A percentile compares a stretch with the other conserved stretches of the same genome.
Conservation (phyloP, 371 early-diverging fungal genomes). For the Mucor sp. region DNA sequence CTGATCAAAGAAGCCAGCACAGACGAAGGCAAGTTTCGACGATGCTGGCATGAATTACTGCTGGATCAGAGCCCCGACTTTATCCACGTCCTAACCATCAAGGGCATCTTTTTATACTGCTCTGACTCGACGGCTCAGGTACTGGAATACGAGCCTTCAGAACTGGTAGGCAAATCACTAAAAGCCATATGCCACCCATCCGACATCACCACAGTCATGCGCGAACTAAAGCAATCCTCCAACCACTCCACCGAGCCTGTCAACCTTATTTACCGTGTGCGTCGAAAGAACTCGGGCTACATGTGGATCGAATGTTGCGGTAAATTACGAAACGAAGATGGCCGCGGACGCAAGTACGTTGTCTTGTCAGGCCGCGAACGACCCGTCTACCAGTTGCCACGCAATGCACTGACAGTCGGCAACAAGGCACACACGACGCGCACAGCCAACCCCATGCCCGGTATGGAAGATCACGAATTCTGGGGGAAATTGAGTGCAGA, state of each 20-base stretch:
- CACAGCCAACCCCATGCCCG: slow-evolving; percentile 9
- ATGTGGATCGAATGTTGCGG: slow-evolving; percentile 67
- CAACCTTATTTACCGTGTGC: slow-evolving; percentile 60
- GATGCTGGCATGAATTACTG: slow-evolving; percentile 39
- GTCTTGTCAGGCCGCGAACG: slow-evolving; percentile 59
- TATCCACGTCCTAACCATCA: slow-evolving; percentile 63
- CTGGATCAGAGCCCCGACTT: slow-evolving; percentile 54
- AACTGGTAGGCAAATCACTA: slow-evolving; percentile 58
- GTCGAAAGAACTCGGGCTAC: slow-evolving; percentile 55
- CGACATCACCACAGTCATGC: slow-evolving; percentile 62
- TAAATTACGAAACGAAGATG: slow-evolving; percentile 53
- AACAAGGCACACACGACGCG: slow-evolving; percentile 14
- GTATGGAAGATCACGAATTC: slow-evolving; percentile 47
- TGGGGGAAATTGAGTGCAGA: slow-evolving; percentile 68
- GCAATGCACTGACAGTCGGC: slow-evolving; percentile 17
- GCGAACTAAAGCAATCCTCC: slow-evolving; percentile 58
- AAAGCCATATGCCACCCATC: slow-evolving; percentile 65
- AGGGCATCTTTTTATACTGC: slow-evolving; percentile 65
- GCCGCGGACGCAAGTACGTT: slow-evolving; percentile 65
- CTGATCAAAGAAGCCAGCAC: slow-evolving; percentile 38
- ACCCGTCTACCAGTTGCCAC: slow-evolving; percentile 41
- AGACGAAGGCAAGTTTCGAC: slow-evolving; percentile 31
- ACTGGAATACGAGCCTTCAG: slow-evolving; percentile 51
- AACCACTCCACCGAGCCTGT: slow-evolving; percentile 40
- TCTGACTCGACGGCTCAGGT: slow-evolving; percentile 43